These are phyloP conservation scores for Phytophthora rubi DNA, from an alignment of 352 stramenopile genomes.

Conservation along the genomic window DNA sequence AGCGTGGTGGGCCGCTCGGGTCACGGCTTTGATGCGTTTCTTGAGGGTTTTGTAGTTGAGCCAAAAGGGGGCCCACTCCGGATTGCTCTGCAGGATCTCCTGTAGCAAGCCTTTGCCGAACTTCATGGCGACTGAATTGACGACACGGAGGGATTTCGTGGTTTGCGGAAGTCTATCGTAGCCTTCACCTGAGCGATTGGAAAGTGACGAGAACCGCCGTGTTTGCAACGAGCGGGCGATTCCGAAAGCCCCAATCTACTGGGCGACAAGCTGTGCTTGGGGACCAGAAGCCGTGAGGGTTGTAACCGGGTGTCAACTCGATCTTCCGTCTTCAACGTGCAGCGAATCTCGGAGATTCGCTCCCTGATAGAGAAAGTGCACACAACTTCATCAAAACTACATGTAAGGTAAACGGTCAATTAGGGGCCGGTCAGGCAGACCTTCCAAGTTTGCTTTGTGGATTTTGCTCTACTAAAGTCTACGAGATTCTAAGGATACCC, in stretches of 20 bases:
- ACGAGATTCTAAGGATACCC: no score
- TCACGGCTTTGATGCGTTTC: slow-evolving; percentile 84
- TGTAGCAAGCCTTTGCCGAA: slow-evolving; percentile 80
- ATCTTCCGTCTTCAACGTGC: slow-evolving; percentile 27
- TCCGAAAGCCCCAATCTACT: slow-evolving; percentile 2
- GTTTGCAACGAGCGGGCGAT: slow-evolving; percentile 8
- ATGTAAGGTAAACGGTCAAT: no score
- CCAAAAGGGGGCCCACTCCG: slow-evolving; percentile 86
- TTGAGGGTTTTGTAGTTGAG: slow-evolving; percentile 90
- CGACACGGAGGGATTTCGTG: neutral
- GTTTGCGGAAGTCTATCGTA: neutral
- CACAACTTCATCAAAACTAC: neutral
- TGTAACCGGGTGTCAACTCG: slow-evolving; percentile 23
- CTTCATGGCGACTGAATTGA: slow-evolving; percentile 59
- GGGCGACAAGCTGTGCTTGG: neutral
- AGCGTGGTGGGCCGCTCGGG: slow-evolving; percentile 43
- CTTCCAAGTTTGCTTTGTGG: no score
- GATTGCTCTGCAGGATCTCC: slow-evolving; percentile 78
- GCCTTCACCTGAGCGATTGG: slow-evolving; percentile 13
- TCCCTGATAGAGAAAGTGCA: neutral
- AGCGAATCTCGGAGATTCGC: slow-evolving; percentile 26
- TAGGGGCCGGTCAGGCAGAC: no score
- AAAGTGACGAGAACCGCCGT: slow-evolving; percentile 20
- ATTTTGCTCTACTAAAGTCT: no score
- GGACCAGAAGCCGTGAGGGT: neutral